These are phyloP conservation scores for Cryphonectria radicalis DNA, from an alignment of 2,329 filamentous ascomycete species.

Conservation along the genomic window DNA sequence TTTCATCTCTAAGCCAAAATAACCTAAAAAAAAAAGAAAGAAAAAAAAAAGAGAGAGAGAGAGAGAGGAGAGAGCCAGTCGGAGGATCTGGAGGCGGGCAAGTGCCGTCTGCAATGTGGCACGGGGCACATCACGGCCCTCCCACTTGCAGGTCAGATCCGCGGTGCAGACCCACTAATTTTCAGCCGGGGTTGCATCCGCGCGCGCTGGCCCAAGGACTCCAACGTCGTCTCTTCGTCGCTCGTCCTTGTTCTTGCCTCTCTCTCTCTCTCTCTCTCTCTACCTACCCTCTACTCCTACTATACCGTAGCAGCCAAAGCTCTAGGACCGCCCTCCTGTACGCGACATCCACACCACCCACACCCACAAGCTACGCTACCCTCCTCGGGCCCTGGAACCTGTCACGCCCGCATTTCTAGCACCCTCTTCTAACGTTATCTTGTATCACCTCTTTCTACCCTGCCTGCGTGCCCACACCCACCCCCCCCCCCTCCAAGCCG, in stretches of 20 bases:
- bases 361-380: slow-evolving; percentile 12
- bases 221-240: slow-evolving; percentile 18
- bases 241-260: slow-evolving; percentile 2
- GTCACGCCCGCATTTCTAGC: slow-evolving; percentile 17
- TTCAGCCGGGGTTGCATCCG: slow-evolving; percentile 15
- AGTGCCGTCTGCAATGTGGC: slow-evolving; percentile 25
- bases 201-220: slow-evolving; percentile 11
- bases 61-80: background rate
- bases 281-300: background rate
- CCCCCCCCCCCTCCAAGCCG: slow-evolving; percentile 3
- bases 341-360: slow-evolving; percentile 17
- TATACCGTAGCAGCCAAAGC: background rate
- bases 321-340: background rate
- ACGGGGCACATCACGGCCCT: slow-evolving; percentile 27
- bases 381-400: slow-evolving; percentile 11
- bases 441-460: slow-evolving; percentile 11
- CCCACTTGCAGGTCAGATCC: slow-evolving; percentile 21
- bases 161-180: slow-evolving; percentile 20
- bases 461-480: background rate
- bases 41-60: too few relatives aligned
- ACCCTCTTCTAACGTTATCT: slow-evolving; percentile 10
- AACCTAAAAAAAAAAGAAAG: background rate
- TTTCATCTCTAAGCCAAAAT: background rate
- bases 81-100: slow-evolving; percentile 6
- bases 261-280: slow-evolving; percentile 8